phyloP scores from a whole-genome alignment of 2,329 filamentous ascomycete genomes.

The Colletotrichum viniferum region DNA sequence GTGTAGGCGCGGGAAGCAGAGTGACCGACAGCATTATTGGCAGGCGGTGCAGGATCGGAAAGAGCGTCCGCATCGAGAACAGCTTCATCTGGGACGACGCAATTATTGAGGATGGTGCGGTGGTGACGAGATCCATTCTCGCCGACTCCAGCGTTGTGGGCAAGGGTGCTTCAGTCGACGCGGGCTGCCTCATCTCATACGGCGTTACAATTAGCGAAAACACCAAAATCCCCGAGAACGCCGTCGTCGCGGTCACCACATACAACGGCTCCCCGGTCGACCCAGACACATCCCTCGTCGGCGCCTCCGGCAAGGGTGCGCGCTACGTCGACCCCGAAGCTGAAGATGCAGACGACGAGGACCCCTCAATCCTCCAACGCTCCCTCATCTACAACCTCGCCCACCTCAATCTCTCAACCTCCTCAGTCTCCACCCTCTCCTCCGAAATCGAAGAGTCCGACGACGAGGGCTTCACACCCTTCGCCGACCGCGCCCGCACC shows the following conservation, averaged over 20 bases:
- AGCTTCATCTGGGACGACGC: constrained; percentile 90
- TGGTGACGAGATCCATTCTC: constrained; percentile 75
- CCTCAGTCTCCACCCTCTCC: constrained; percentile 62
- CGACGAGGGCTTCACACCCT: constrained; percentile 59
- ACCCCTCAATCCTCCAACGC: constrained; percentile 57
- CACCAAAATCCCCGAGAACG: constrained; percentile 45
- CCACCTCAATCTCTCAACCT: constrained; percentile 56
- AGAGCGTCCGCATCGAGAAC: constrained; percentile 77
- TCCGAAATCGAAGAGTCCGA: constrained; percentile 71
- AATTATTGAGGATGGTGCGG: constrained; percentile 75
- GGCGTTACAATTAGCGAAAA: constrained; percentile 74
- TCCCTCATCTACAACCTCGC: constrained; percentile 60
- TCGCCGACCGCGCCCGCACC: constrained; percentile 63
- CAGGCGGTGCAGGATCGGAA: constrained; percentile 83
- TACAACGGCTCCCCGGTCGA: constrained; percentile 39
- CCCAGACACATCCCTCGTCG: constrained; percentile 51
- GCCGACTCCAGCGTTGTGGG: constrained; percentile 76
- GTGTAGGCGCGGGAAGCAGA: constrained; percentile 72
- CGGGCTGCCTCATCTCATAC: constrained; percentile 81
- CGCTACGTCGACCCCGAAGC: constrained; percentile 50
- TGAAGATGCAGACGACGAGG: constrained; percentile 54
- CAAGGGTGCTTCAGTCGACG: constrained; percentile 68
- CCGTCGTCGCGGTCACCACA: constrained; percentile 39
- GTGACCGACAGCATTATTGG: constrained; percentile 83
- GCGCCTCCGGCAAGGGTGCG: constrained; percentile 54